Percentiles rank a stretch among this genome's conserved stretches.
Conservation (phyloP, 805 yeast species). For the Blastobotrys chiropterorum region DNA sequence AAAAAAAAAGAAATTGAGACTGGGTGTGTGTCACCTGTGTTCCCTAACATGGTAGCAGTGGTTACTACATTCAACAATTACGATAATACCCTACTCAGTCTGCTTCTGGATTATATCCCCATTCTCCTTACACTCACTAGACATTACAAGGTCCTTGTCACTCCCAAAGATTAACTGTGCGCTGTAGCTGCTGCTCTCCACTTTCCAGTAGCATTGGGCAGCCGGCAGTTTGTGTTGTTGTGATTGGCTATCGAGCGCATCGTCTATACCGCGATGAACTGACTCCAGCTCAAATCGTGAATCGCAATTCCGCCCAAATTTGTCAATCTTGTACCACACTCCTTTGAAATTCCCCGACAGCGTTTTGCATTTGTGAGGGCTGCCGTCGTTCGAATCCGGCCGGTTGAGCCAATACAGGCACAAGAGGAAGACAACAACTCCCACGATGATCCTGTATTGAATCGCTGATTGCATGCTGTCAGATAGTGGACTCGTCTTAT, state of each 20-base stretch:
- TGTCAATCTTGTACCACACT: background rate
- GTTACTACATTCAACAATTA: no score
- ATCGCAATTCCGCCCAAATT: background rate
- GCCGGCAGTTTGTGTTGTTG: background rate
- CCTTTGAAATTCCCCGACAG: background rate
- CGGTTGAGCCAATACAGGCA: no score
- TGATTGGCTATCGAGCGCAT: no score
- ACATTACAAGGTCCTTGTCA: background rate
- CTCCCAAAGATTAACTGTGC: background rate
- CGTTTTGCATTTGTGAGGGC: background rate
- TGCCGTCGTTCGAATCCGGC: no score
- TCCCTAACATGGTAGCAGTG: background rate
- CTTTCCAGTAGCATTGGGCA: background rate
- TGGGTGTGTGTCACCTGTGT: background rate
- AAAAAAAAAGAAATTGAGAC: no score
- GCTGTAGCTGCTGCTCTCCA: background rate
- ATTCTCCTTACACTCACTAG: background rate
- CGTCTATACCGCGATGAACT: background rate
- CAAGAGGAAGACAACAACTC: no score
- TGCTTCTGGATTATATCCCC: background rate
- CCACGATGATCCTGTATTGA: no score
- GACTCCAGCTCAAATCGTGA: background rate
- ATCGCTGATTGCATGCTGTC: no score
- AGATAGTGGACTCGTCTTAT: no score
- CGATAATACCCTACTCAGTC: background rate